Percentiles rank a stretch among this genome's conserved stretches.
Evolutionary conservation across 2,329 filamentous ascomycete genomes (phyloP).

Genomic region (Bipolaris victoriae): DNA sequence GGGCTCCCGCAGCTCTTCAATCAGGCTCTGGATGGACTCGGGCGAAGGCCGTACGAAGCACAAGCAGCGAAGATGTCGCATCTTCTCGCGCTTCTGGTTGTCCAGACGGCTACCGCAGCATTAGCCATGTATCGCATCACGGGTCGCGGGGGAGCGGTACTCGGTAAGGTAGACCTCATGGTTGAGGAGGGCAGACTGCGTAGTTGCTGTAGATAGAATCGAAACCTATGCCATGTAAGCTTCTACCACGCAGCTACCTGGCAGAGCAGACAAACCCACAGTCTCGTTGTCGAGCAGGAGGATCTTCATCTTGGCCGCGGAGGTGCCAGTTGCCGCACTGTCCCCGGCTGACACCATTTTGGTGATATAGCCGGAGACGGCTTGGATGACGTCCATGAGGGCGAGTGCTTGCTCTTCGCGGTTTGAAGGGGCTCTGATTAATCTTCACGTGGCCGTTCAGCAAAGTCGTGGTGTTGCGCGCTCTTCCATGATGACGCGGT

Average conservation of each 20-base stretch:
- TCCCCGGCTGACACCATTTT: conserved; percentile 93
- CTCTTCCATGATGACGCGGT: conserved; percentile 16
- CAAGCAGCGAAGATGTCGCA: conserved; percentile 93
- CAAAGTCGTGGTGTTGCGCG: conserved; percentile 1
- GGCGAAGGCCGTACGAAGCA: conserved; percentile 92
- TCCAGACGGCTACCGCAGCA: conserved; percentile 69
- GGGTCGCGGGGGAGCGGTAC: conserved; percentile 38
- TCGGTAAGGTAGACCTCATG: conserved; percentile 99
- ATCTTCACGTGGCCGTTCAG: background rate
- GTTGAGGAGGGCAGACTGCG: conserved; percentile 90
- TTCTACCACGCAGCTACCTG: conserved; percentile 10
- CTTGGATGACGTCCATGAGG: conserved; percentile 89
- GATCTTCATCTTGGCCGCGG: conserved; percentile 96
- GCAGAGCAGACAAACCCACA: conserved; percentile 60
- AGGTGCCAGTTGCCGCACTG: conserved; percentile 66
- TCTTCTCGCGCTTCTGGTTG: conserved; percentile 89
- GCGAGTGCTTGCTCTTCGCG: background rate
- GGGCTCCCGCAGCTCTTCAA: conserved; percentile 93
- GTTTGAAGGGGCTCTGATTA: background rate
- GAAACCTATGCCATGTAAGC: conserved; percentile 64
- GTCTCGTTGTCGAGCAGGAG: conserved; percentile 92
- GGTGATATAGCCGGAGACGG: conserved; percentile 91
- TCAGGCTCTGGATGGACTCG: conserved; percentile 89
- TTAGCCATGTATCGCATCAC: conserved; percentile 29
- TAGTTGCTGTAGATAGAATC: conserved; percentile 93